Percentiles rank a stretch among this genome's conserved stretches.
phyloP scores from a whole-genome alignment of 2,329 filamentous ascomycete species.

The Fusarium sterilihyphosum region DNA sequence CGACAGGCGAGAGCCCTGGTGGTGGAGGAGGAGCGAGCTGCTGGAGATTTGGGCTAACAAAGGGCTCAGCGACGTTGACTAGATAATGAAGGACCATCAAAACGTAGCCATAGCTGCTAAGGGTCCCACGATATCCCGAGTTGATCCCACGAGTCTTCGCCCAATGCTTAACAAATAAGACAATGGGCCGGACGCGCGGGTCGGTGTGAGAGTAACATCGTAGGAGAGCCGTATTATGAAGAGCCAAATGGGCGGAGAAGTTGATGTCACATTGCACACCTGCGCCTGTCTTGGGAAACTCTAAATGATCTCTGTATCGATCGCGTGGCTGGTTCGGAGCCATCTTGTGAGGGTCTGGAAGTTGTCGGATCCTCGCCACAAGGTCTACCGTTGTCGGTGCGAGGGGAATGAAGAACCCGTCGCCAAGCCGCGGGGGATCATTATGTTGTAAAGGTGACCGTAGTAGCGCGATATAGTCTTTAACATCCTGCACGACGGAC shows the following conservation, averaged over 20 bases:
- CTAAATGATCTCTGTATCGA: slow-evolving; percentile 68
- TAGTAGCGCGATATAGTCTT: slow-evolving; percentile 62
- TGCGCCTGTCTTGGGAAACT: slow-evolving; percentile 79
- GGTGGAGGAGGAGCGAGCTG: slow-evolving; percentile 58
- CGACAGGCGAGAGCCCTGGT: slow-evolving; percentile 40
- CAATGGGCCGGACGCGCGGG: slow-evolving; percentile 77
- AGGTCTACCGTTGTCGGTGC: slow-evolving; percentile 46
- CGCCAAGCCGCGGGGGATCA: background rate
- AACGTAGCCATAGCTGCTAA: slow-evolving; percentile 91
- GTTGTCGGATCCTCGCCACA: slow-evolving; percentile 54
- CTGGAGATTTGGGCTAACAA: slow-evolving; percentile 87
- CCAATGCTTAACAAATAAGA: slow-evolving; percentile 92
- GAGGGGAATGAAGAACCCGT: slow-evolving; percentile 50
- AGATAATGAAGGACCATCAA: slow-evolving; percentile 93
- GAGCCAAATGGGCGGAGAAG: slow-evolving; percentile 83
- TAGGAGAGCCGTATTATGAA: slow-evolving; percentile 85
- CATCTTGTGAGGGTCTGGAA: slow-evolving; percentile 62
- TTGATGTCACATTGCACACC: slow-evolving; percentile 95
- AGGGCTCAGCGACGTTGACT: slow-evolving; percentile 81
- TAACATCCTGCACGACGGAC: slow-evolving; percentile 50
- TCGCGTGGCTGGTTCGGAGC: slow-evolving; percentile 62
- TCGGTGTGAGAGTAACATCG: slow-evolving; percentile 86
- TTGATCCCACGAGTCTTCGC: slow-evolving; percentile 88
- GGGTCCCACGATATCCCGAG: slow-evolving; percentile 83
- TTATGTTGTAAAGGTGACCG: slow-evolving; percentile 48